phyloP scores from a whole-genome alignment of 805 yeast genomes.

The Metschnikowia picachoensis region DNA sequence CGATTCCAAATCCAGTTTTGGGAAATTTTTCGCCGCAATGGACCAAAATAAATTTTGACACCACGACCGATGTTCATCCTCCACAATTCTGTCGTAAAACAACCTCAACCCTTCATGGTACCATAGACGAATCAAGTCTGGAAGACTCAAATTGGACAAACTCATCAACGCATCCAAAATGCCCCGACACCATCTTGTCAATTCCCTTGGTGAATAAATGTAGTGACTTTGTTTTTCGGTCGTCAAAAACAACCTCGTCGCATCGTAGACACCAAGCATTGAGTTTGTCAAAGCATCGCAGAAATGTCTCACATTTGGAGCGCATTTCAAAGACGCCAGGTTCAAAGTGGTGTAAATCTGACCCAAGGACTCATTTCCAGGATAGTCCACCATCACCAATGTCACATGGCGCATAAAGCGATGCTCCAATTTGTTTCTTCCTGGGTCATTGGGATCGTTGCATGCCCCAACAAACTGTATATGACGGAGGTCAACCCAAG shows the following conservation, averaged over 20 bases:
- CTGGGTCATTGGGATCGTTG: constrained; percentile 81
- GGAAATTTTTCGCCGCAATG: constrained; percentile 41
- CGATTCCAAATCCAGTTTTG: constrained; percentile 33
- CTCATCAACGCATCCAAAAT: constrained; percentile 48
- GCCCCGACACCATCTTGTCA: constrained; percentile 86
- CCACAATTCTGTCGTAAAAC: constrained; percentile 68
- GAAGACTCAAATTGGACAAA: constrained; percentile 27
- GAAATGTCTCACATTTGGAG: constrained; percentile 59
- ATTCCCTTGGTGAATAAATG: constrained; percentile 82
- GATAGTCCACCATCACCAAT: constrained; percentile 74
- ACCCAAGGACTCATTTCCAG: constrained; percentile 54
- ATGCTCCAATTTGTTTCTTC: constrained; percentile 54
- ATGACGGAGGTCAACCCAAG: constrained; percentile 63
- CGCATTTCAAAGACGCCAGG: constrained; percentile 51
- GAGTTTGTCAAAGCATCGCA: constrained; percentile 51
- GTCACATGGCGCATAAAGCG: constrained; percentile 67
- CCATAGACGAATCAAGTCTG: constrained; percentile 60
- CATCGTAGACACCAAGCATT: constrained; percentile 60
- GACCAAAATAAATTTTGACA: constrained; percentile 36
- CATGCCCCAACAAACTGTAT: constrained; percentile 94
- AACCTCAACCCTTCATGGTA: constrained; percentile 77
- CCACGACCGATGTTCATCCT: constrained; percentile 44
- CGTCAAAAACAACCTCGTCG: constrained; percentile 41
- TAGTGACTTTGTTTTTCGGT: constrained; percentile 50
- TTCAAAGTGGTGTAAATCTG: constrained; percentile 66